Evolutionary conservation across 352 stramenopile genomes (phyloP).

Genomic region (Globisporangium takayamanum): DNA sequence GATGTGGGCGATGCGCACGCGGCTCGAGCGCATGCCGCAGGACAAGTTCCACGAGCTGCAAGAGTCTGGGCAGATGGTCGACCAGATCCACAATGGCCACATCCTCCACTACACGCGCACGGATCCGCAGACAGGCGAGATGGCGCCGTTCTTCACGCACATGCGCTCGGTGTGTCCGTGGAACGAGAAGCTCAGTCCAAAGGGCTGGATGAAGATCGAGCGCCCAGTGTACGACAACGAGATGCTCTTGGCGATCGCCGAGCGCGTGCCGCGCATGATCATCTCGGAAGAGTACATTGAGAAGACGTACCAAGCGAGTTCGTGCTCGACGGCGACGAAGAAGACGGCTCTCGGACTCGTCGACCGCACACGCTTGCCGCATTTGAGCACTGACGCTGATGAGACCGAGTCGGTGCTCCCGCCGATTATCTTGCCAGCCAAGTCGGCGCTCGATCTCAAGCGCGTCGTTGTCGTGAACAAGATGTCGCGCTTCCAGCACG

Average conservation of each 20-base stretch:
- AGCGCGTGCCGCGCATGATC: conserved; percentile 83
- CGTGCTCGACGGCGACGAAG: conserved; percentile 12
- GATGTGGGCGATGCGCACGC: conserved; percentile 86
- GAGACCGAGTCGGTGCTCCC: conserved; percentile 14
- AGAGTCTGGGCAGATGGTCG: conserved; percentile 77
- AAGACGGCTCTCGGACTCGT: conserved; percentile 8
- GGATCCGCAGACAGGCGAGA: conserved; percentile 60
- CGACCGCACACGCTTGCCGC: conserved; percentile 8
- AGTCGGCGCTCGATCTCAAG: conserved; percentile 54
- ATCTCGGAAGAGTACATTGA: conserved; percentile 86
- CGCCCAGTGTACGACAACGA: conserved; percentile 87
- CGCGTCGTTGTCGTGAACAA: conserved; percentile 87
- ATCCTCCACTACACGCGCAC: conserved; percentile 84
- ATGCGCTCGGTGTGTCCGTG: conserved; percentile 87
- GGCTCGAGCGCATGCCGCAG: conserved; percentile 84
- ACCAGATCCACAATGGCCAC: conserved; percentile 88
- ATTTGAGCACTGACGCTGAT: conserved; percentile 1
- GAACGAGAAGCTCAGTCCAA: conserved; percentile 86
- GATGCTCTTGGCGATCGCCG: conserved; percentile 75
- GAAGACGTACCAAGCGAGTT: conserved; percentile 65
- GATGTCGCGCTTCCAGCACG: conserved; percentile 83
- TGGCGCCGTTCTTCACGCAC: conserved; percentile 84
- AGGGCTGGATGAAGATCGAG: conserved; percentile 86
- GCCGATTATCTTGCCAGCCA: conserved; percentile 38
- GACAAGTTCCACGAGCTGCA: conserved; percentile 85